A percentile compares a stretch with the other conserved stretches of the same genome.
phyloP scores from a whole-genome alignment of 2,329 filamentous ascomycete species.

The Diplodia sapinea region DNA sequence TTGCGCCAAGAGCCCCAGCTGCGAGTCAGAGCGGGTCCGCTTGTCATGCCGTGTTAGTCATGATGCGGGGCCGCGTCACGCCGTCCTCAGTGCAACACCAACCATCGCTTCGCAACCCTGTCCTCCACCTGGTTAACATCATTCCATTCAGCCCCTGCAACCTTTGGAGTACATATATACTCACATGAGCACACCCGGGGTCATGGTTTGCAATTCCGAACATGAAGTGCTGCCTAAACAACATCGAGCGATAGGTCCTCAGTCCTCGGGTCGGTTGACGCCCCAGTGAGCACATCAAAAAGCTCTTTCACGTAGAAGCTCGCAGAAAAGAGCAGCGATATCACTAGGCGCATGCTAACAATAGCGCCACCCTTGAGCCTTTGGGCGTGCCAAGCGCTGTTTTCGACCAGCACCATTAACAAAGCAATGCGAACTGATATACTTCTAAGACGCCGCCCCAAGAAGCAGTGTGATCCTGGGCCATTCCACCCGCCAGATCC shows the following conservation, averaged over 20 bases:
- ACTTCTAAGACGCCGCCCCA: background rate
- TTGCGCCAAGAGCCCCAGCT: slow-evolving; percentile 10
- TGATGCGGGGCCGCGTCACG: slow-evolving; percentile 1
- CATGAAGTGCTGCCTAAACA: background rate
- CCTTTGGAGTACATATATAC: background rate
- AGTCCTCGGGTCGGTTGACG: background rate
- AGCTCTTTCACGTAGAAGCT: background rate
- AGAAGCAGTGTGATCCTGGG: background rate
- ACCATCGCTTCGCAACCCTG: background rate
- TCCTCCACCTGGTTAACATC: background rate
- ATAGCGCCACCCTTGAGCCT: background rate
- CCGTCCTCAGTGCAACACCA: background rate
- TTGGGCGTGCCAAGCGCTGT: slow-evolving; percentile 7
- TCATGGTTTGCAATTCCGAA: no score
- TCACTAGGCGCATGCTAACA: background rate
- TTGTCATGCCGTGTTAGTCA: background rate
- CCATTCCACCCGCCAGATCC: no score
- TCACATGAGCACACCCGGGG: background rate
- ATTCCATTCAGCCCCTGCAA: background rate
- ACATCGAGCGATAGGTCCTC: background rate
- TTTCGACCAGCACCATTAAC: background rate
- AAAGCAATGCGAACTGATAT: background rate
- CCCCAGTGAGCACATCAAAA: background rate
- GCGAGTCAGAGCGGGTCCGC: background rate
- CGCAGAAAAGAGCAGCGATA: background rate